phyloP scores from a whole-genome alignment of 192 early-diverging fungal genomes.

The Coemansia furcata region DNA sequence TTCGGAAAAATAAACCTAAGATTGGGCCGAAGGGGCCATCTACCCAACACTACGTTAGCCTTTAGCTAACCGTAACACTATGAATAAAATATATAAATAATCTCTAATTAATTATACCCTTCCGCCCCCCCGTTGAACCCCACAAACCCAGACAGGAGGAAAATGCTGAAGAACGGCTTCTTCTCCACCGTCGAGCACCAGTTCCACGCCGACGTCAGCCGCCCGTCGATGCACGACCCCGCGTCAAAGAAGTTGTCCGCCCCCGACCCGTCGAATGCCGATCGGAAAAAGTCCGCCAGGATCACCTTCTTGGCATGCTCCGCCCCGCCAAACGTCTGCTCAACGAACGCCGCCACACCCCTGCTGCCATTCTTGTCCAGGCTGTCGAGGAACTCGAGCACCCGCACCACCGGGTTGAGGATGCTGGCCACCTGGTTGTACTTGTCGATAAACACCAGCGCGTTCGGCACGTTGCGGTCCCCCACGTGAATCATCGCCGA shows the following conservation, averaged over 20 bases:
- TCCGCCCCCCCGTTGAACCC: slow-evolving; percentile 68
- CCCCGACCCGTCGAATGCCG: slow-evolving; percentile 96
- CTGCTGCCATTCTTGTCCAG: slow-evolving; percentile 30
- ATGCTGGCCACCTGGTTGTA: slow-evolving; percentile 98
- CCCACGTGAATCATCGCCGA: slow-evolving; percentile 96
- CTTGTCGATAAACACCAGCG: slow-evolving; percentile 97
- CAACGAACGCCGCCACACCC: slow-evolving; percentile 66
- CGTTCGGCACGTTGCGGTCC: slow-evolving; percentile 98
- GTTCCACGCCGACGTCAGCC: slow-evolving; percentile 90
- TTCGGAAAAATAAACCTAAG: too few relatives aligned
- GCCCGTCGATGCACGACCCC: slow-evolving; percentile 92
- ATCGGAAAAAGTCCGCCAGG: slow-evolving; percentile 90
- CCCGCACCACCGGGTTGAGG: slow-evolving; percentile 80
- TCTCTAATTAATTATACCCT: slow-evolving; percentile 32
- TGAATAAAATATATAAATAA: background rate
- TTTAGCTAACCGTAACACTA: too few relatives aligned
- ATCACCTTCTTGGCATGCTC: slow-evolving; percentile 69
- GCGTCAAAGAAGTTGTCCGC: slow-evolving; percentile 90
- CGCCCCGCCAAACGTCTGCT: slow-evolving; percentile 64
- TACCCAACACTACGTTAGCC: too few relatives aligned
- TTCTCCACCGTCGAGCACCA: slow-evolving; percentile 91
- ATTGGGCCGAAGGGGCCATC: too few relatives aligned
- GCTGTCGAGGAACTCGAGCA: slow-evolving; percentile 70
- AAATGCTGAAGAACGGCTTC: slow-evolving; percentile 89
- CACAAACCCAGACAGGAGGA: slow-evolving; percentile 74